phyloP scores from a whole-genome alignment of 2,329 filamentous ascomycete genomes.

The Ophidiomyces ophidiicola region DNA sequence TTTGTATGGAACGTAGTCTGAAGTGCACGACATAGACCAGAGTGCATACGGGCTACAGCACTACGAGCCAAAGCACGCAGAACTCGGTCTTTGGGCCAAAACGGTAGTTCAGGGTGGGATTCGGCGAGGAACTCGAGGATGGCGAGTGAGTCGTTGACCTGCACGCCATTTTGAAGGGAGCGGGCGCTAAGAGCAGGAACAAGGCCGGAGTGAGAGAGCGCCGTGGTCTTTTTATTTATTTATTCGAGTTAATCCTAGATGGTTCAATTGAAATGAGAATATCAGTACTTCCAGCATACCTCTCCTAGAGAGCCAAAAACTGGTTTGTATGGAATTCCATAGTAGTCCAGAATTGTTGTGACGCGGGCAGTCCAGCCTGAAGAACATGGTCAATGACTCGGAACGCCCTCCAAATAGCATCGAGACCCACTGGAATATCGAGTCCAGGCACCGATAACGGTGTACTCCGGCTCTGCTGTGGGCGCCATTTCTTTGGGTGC shows the following conservation, averaged over 20 bases:
- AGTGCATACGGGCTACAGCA: slow-evolving; percentile 27
- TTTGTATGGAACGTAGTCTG: slow-evolving; percentile 21
- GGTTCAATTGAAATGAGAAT: neutral
- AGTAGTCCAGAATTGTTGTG: slow-evolving; percentile 26
- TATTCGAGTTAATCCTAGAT: no score
- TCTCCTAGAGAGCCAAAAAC: slow-evolving; percentile 20
- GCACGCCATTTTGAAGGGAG: slow-evolving; percentile 16
- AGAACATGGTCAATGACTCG: neutral
- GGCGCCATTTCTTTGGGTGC: slow-evolving; percentile 1
- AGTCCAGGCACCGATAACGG: slow-evolving; percentile 23
- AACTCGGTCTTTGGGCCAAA: slow-evolving; percentile 25
- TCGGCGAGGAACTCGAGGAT: slow-evolving; percentile 28
- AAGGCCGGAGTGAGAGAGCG: slow-evolving; percentile 21
- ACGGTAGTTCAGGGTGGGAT: slow-evolving; percentile 19
- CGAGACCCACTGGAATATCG: slow-evolving; percentile 25
- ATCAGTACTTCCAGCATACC: slow-evolving; percentile 14
- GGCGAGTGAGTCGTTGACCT: slow-evolving; percentile 23
- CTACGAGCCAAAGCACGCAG: slow-evolving; percentile 25
- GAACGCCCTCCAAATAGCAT: neutral
- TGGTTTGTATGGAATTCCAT: slow-evolving; percentile 22
- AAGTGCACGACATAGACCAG: slow-evolving; percentile 21
- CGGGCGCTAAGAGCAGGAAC: slow-evolving; percentile 22
- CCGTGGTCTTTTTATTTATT: slow-evolving; percentile 16
- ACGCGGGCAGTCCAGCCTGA: slow-evolving; percentile 28
- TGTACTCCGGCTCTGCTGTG: slow-evolving; percentile 17